Evolutionary conservation across 345 rosid genomes (phyloP), one percentile per base, ranked within the genome.

Genomic region (sweet orange (Citrus sinensis)): DNA sequence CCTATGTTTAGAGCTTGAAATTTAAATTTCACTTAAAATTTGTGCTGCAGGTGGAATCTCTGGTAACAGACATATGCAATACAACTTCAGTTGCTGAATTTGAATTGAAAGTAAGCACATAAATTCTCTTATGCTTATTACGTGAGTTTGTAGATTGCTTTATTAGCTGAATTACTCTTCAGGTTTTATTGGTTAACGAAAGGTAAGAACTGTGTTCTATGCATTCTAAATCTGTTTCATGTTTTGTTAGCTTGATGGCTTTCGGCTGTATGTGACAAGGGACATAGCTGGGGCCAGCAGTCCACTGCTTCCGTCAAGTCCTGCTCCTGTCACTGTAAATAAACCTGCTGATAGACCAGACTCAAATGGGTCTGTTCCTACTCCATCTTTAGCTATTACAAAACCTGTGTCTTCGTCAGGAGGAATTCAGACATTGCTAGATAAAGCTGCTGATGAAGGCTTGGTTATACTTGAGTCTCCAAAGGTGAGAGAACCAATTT

Each of bases 381-480:
- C 88, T 62, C 74, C 94, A 55, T 89, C 98, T 64, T 84, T 90
- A 58, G 88, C 90, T 64, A 78, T 93, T 84, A 49, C 91, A 81
- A 92, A 88, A 78, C 51, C 88, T 63, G 82, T 70, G 61, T 74
- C 82, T 49, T 79, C 87, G 34, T 82, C 91, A 16, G 85, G 62
- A 42, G 86, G 85, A 46, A 82, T 82, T 64, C 80, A 82, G 78
- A 78, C 85, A 34, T 85, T 89, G 66, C 84, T 89, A 6, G 91
- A 88, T 59, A 87, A 79, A 80, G 95, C 97, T 81, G 89, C 91
- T 37, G 92, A 93, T 83, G 90, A 89, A 78, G 97, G 98, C 79
- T 83, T 95, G 70, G 83, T 80, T 85, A 87, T 93, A 82, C 85
- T 95, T 81, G 86, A 82, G 68, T 95, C 98, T 75, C 97, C 98